Evolutionary conservation across 202 grass and related monocot species (phyloP).

Genomic region (Brachypodium distachyon): DNA sequence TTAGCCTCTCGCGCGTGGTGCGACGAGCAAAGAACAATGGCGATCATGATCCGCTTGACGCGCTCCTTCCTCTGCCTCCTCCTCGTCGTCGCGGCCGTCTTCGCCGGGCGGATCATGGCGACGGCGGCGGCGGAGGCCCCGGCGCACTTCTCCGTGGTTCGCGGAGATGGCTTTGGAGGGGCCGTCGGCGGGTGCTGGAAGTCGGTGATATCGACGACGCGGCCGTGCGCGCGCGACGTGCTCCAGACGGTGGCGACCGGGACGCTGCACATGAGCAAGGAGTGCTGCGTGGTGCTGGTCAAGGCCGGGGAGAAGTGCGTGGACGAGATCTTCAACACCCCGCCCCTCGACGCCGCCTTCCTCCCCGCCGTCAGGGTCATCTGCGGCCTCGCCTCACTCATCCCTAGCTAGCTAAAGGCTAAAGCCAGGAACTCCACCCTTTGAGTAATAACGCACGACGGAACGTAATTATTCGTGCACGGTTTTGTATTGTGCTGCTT

Average conservation of each 20-base stretch:
- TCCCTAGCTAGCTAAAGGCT: background rate
- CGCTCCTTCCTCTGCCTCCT: background rate
- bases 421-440: too few species aligned
- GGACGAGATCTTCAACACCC: background rate
- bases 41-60: too few species aligned
- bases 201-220: background rate
- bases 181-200: background rate
- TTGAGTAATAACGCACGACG: background rate
- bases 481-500: too few species aligned
- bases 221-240: background rate
- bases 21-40: too few species aligned
- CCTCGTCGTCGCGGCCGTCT: background rate
- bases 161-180: too few species aligned
- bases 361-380: background rate
- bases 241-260: background rate
- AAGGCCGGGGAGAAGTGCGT: background rate
- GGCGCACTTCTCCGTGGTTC: background rate
- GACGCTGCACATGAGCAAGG: background rate
- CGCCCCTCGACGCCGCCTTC: background rate
- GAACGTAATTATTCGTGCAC: too few species aligned
- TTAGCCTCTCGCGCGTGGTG: too few species aligned
- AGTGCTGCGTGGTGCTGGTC: constrained; percentile 1
- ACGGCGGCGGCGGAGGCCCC: background rate
- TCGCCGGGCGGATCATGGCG: background rate
- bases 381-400: background rate